Evolutionary conservation across 495 filamentous ascomycete genomes (phyloP), one percentile per base, ranked within the genome.

Genomic region (Echria macrotheca): DNA sequence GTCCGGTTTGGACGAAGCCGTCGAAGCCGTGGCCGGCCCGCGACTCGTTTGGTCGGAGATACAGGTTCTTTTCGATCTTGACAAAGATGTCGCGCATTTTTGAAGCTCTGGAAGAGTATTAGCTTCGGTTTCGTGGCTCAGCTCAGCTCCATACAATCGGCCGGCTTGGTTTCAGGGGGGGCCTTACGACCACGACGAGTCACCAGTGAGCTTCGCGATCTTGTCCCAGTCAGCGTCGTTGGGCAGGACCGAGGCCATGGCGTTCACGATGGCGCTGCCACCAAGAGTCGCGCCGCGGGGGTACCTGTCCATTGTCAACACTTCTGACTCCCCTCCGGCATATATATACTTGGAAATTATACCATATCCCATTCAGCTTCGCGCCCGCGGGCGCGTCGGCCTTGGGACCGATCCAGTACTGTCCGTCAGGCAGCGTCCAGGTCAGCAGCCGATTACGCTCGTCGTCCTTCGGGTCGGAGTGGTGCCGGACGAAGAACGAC

Each of bases 271-370:
- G 15, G 66, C 64, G 29, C 60, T 68, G 14, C 69, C 69, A 22
- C 69, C 69, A 10, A 72, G 64, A 4, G 65, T 69, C 9, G 60
- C 68, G 26, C 65, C 66, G 26, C 69, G 66, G 26, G 69, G 69
- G 47, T 71, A 72, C 38, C 38, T 41, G 45, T 17, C 4, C 11
- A 19, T 12, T 24, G 8, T 22, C 21, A 41, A 19, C 5, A 41
- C 8, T 10, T 14, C n/a, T 18, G 12, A 39, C 36, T 3, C 12
- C 36, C n/a, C 38, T 7, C 18, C 6, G 14, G 10, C 18, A 1
- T 23, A 12, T 1, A 5, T 4, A 8, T 4, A 23, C 22, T 25
- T 41, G 17, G 11, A 8, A 12, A 24, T 29, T 25, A 5, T 63
- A 44, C 23, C 25, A 69, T 8, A 69, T 60, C 3, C 69, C 69